Base-by-base conservation (phyloP, 176 grass and related monocot species). In the Cenchrus fungigraminus region DNA sequence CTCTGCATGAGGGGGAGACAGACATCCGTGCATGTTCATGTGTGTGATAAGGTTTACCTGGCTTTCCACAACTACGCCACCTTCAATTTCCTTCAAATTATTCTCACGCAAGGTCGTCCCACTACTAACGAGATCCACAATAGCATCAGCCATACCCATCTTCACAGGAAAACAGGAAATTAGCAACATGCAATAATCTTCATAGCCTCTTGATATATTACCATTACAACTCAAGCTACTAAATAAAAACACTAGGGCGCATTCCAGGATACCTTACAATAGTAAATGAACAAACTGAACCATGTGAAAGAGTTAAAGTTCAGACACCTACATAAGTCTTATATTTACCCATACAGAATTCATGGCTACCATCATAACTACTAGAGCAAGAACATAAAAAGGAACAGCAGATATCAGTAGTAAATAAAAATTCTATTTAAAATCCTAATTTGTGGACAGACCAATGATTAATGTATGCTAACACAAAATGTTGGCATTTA, bases 131-230 rank as follows among this genome's bases (percentile, higher is more conserved):
- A 98, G 97, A 94, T 99, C 97, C 65, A 99, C 79, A 54, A 99
- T 99, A 83, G 76, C 93, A 89, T 99, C 97, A 83, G 91, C 90
- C 90, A 88, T 99, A 68, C 97, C 97, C 97, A 99, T 96, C 97
- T 96, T 81, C 74, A 84, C 16, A 11, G n/a, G 63, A 14, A 6
- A 31, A 78, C 56, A 87, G 65, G n/a, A 64, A 78, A 46, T 85
- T 59, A 81, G 29, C 34, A 91, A 9, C 15, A 0, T 68, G 49
- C 6, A 55, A 54, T 85, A 69, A 62, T 58, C 49, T 77, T 85
- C 51, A 52, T 62, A 64, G 6, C 43, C 20, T 61, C 44, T 34
- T 71, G 13, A 61, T 62, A 74, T 7, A 74, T 65, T 56, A 63
- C 22, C 17, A 25, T 28, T 59, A 7, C 56, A 67, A 31, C 28